Conservation (phyloP, 108 stramenopile genomes). For the Schizochytrium sp. region DNA sequence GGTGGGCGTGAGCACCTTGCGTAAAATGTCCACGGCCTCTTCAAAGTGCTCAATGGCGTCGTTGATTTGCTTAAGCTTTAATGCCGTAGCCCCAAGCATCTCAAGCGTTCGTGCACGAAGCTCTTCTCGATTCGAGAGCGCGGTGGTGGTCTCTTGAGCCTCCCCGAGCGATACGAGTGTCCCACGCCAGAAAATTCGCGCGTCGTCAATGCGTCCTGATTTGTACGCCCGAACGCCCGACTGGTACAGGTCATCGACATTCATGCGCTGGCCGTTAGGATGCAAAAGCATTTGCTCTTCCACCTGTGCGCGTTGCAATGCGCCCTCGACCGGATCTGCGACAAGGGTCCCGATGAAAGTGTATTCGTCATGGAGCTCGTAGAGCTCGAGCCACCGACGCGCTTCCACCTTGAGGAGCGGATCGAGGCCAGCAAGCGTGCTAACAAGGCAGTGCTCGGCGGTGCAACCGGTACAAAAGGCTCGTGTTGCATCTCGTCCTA, state of each 20-base stretch:
- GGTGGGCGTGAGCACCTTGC: not conserved
- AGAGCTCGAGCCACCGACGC: not conserved
- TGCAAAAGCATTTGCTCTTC: not conserved
- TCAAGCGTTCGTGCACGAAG: not conserved
- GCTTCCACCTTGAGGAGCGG: not conserved
- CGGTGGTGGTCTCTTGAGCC: not conserved
- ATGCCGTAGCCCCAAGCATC: not conserved
- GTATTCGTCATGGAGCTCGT: conserved; percentile 13
- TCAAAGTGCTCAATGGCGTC: not conserved
- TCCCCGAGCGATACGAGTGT: not conserved
- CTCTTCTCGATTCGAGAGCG: not conserved
- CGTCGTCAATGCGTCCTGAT: not conserved
- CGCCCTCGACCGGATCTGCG: not conserved
- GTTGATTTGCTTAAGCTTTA: not conserved
- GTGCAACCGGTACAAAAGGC: not conserved
- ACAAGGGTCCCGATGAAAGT: not conserved
- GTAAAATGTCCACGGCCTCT: not conserved
- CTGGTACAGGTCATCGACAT: not conserved
- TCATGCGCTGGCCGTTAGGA: not conserved
- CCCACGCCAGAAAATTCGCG: not conserved
- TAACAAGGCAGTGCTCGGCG: not conserved
- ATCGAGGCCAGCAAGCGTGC: not conserved
- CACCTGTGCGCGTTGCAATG: not conserved
- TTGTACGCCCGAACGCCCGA: not conserved
- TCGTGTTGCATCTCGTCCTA: not conserved